A percentile compares a stretch with the other conserved stretches of the same genome.
Evolutionary conservation across 306 rosid species (phyloP).

Genomic region (Casuarina glauca): DNA sequence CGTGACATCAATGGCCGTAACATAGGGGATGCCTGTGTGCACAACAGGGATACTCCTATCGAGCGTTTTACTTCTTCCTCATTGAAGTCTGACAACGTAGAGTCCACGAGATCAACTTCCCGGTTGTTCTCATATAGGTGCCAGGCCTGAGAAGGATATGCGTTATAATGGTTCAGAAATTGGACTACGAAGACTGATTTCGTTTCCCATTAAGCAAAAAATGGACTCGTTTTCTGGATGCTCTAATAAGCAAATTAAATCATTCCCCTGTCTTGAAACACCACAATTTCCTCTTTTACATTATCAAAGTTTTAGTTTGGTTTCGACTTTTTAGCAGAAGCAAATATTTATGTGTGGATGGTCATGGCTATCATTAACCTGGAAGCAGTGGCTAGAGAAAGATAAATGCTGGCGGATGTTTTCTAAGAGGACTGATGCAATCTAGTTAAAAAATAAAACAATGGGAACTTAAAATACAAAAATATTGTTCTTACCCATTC

Average conservation of each 20-base stretch:
- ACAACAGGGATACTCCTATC: slow-evolving; percentile 52
- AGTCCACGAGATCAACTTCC: slow-evolving; percentile 48
- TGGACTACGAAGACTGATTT: neutral
- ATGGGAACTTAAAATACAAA: neutral
- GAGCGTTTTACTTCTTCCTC: slow-evolving; percentile 50
- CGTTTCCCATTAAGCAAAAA: neutral
- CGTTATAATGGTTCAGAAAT: neutral
- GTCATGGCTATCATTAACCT: neutral
- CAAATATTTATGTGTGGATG: no score
- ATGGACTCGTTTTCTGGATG: neutral
- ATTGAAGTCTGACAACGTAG: slow-evolving; percentile 35
- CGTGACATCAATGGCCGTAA: slow-evolving; percentile 69
- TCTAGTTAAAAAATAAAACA: neutral
- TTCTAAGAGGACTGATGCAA: neutral
- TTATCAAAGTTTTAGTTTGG: neutral
- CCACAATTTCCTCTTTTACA: neutral
- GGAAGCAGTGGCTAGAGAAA: neutral
- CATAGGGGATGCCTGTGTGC: slow-evolving; percentile 66
- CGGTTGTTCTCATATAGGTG: slow-evolving; percentile 48
- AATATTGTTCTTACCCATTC: slow-evolving; percentile 59
- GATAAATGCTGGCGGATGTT: neutral
- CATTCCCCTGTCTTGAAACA: neutral
- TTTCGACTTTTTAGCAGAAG: neutral
- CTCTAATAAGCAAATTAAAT: neutral
- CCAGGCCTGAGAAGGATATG: slow-evolving; percentile 52